These are phyloP conservation scores for Claviceps pusilla DNA, from an alignment of 2,329 filamentous ascomycete genomes.

Conservation along the genomic window DNA sequence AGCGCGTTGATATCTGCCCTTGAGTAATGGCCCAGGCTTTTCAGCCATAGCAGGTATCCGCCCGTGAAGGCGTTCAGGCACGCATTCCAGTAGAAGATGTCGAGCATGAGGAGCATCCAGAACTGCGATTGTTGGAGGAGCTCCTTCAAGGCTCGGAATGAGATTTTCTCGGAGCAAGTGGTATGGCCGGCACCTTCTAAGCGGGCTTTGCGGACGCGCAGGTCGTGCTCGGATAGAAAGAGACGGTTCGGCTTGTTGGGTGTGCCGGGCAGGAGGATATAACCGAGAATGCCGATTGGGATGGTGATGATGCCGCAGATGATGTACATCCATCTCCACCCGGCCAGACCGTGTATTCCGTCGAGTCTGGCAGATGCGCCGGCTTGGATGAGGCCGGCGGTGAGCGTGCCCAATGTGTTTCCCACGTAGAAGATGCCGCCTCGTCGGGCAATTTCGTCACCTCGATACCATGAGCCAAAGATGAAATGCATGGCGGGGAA, in stretches of 20 bases:
- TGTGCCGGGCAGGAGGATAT: not conserved
- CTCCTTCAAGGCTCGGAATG: not conserved
- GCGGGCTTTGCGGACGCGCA: not conserved
- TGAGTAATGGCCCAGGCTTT: not conserved
- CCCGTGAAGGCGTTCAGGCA: not conserved
- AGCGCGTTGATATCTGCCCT: not conserved
- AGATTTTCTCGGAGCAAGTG: not conserved
- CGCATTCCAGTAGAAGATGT: not conserved
- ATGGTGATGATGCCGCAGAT: not conserved
- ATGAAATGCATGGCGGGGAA: not conserved
- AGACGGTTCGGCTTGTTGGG: not conserved
- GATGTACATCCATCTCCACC: not conserved
- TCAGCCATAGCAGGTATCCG: not conserved
- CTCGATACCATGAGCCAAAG: not conserved
- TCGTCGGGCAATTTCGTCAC: not conserved
- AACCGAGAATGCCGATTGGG: not conserved
- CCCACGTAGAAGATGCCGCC: not conserved
- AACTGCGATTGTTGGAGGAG: not conserved
- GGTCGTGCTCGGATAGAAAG: not conserved
- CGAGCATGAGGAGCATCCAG: not conserved
- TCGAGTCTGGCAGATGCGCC: not conserved
- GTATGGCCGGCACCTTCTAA: not conserved
- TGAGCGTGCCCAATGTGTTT: not conserved
- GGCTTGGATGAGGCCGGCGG: not conserved
- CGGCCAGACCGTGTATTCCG: not conserved